Percentiles rank a stretch among this genome's conserved stretches.
Conservation (phyloP, 1,284 basidiomycete species). For the Pseudozyma thailandica region DNA sequence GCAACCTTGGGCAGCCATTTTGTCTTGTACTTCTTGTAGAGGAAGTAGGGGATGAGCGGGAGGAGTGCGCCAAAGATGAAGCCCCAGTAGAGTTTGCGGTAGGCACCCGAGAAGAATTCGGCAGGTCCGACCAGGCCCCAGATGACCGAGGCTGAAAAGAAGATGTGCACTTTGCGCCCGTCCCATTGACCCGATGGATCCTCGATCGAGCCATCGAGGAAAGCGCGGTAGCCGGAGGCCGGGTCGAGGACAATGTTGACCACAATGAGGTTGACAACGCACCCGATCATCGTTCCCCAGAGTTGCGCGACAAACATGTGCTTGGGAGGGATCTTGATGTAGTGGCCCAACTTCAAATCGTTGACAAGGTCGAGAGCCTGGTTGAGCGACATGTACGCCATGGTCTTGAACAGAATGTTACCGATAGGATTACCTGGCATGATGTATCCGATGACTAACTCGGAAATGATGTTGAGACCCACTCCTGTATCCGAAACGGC, state of each 20-base stretch:
- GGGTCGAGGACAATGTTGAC: constrained; percentile 69
- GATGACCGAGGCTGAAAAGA: constrained; percentile 70
- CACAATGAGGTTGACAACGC: constrained; percentile 69
- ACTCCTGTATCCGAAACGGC: constrained; percentile 71
- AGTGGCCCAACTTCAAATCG: constrained; percentile 70
- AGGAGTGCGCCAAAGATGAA: constrained; percentile 70
- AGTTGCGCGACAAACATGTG: constrained; percentile 72
- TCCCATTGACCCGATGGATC: constrained; percentile 71
- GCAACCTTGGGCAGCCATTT: constrained; percentile 66
- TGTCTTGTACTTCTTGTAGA: constrained; percentile 68
- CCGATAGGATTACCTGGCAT: constrained; percentile 72
- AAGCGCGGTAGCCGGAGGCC: constrained; percentile 60
- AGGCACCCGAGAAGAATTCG: constrained; percentile 71
- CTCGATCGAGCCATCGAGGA: constrained; percentile 68
- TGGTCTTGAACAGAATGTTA: constrained; percentile 68
- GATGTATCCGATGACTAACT: constrained; percentile 70
- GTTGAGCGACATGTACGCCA: constrained; percentile 69
- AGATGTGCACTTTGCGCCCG: constrained; percentile 66
- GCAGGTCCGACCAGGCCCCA: constrained; percentile 70
- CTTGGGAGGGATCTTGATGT: constrained; percentile 68
- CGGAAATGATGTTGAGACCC: constrained; percentile 70
- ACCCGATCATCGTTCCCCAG: constrained; percentile 70
- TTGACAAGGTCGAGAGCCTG: constrained; percentile 68
- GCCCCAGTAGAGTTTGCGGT: constrained; percentile 68
- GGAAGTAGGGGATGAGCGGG: constrained; percentile 69